Base-by-base conservation (phyloP, 2,329 filamentous ascomycete genomes). In the Sclerotinia minor region DNA sequence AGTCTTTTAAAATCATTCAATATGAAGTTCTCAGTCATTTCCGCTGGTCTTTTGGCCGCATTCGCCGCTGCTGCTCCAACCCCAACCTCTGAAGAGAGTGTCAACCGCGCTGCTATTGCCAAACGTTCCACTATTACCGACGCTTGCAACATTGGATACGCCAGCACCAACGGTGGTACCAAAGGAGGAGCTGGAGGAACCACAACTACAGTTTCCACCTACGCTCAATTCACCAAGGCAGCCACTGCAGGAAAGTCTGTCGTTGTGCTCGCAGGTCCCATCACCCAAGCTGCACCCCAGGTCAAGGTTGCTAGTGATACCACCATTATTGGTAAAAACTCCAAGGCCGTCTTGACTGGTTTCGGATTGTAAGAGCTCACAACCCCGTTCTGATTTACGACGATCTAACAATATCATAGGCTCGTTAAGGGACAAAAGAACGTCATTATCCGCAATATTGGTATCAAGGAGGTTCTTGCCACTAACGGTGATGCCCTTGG, bases 401-500 rank as follows among this genome's bases (percentile, higher is more conserved):
- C 24, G 7, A 52, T n/a, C 49, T 61, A 35, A 53, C 47, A 26
- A 17, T 45, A 11, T 38, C 24, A 54, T 5, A 65, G 64, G 9
- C 53, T 65, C 64, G 38, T 65, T 19, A 59, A 50, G n/a, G 53
- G 77, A 13, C 35, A 76, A 29, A 80, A 73, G 67, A 87, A 87
- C 71, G 84, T 87, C 64, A 86, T 87, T 66, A 74, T 87, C 64
- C 83, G 82, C 53, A 87, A 87, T 78, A 74, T 87, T 47, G 83
- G 82, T 71, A 81, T 86, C 70, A 75, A 79, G 70, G 81, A 84
- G 67, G 81, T 85, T 2, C 78, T 80, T 9, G 76, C 78, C 7
- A 78, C 79, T 41, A 71, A 73, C 55, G 83, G 82, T 57, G 85
- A 87, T 75, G 83, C 52, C 24, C 79, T 87, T 64, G 80, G 81